phyloP scores from a whole-genome alignment of 2,329 filamentous ascomycete species.

The Lachnellula willkommii region DNA sequence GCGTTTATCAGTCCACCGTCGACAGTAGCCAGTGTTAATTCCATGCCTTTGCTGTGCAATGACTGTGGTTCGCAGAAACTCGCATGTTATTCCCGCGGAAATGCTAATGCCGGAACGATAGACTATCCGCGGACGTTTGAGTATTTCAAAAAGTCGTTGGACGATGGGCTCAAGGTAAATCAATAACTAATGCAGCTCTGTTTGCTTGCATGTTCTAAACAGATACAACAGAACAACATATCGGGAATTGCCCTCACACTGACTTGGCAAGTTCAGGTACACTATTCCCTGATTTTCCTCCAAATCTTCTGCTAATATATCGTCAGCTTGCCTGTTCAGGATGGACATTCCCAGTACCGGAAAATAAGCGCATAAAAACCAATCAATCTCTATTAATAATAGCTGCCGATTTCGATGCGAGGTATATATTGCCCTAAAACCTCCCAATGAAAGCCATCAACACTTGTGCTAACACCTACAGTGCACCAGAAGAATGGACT shows the following conservation, averaged over 20 bases:
- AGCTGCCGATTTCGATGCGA: constrained; percentile 4
- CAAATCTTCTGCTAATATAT: background rate
- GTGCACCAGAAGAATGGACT: constrained; percentile 7
- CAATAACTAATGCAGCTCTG: background rate
- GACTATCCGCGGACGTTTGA: constrained; percentile 2
- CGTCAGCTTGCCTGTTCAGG: constrained; percentile 2
- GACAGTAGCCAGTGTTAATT: background rate
- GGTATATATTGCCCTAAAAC: background rate
- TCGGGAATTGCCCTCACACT: constrained; percentile 1
- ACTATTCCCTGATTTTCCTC: background rate
- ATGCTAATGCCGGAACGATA: background rate
- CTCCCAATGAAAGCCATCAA: background rate
- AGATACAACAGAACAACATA: background rate
- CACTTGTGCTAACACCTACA: background rate
- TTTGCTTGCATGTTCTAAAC: background rate
- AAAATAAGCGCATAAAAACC: background rate
- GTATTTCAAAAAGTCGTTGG: background rate
- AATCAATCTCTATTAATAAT: constrained; percentile 1
- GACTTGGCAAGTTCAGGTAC: constrained; percentile 2
- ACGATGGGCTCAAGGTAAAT: constrained; percentile 2
- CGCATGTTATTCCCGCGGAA: background rate
- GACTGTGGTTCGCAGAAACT: background rate
- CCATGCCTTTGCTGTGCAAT: constrained; percentile 5
- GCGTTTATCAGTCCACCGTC: background rate
- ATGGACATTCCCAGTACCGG: constrained; percentile 9